Evolutionary conservation across 495 filamentous ascomycete genomes (phyloP), one percentile per base, ranked within the genome.

Genomic region (Melanomma pulvis-pyrius): DNA sequence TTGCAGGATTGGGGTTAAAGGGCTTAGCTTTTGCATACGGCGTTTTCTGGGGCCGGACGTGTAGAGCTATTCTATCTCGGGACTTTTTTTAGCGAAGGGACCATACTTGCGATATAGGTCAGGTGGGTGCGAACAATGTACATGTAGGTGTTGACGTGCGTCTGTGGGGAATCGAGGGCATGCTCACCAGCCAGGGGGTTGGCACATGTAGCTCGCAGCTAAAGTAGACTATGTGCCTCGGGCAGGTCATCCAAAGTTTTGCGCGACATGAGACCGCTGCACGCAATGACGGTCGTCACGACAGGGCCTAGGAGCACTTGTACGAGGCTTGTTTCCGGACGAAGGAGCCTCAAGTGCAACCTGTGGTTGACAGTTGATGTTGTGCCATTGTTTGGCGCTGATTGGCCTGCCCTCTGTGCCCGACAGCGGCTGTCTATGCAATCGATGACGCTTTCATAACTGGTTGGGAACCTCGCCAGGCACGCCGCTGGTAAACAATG

Each of bases 391-490:
- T 11, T 4, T 26, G 28, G n/a, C 11, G 8, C 15, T 30, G 29
- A 29, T 54, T 29, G 51, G 25, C 51, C 26, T 19, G 32, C 25
- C n/a, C 48, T 12, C 8, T 2, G 21, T 12, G 7, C 29, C 4
- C 7, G 11, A n/a, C 51, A 28, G 15, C 17, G 21, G 34, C 61
- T n/a, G n/a, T n/a, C n/a, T n/a, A n/a, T n/a, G n/a, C n/a, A n/a
- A 63, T 63, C 61, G 25, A 63, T 63, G 61, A 63, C 61, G 61
- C 61, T 63, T 63, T 17, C 24, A 62, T 13, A 13, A 15, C 39
- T 24, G 56, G 13, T 46, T 59, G 41, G 30, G 26, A 12, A 61
- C 54, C 32, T 44, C 54, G 13, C 34, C 54, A 46, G 26, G 19
- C 52, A 21, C 52, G 2, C 26, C 39, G 2, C 9, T 15, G 39